Evolutionary conservation across 2,329 filamentous ascomycete genomes (phyloP).

Genomic region (Trichophyton equinum): DNA sequence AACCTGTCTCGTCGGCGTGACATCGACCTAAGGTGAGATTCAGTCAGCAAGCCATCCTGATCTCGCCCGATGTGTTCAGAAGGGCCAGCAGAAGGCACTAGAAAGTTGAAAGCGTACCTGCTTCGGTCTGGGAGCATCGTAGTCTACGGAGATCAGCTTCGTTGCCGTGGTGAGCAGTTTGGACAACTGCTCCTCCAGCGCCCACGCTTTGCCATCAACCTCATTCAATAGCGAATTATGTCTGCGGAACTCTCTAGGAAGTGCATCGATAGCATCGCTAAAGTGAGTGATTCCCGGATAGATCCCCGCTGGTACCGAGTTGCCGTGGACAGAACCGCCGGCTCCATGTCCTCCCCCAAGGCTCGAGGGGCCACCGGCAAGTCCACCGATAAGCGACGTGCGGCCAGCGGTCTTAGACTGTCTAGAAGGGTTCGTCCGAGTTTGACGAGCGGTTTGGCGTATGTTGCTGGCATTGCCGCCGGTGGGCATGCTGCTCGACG

Average conservation of each 20-base stretch:
- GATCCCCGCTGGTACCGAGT: constrained; percentile 38
- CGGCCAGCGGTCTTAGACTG: constrained; percentile 35
- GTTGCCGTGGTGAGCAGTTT: constrained; percentile 48
- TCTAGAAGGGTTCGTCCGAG: constrained; percentile 38
- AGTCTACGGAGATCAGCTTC: constrained; percentile 18
- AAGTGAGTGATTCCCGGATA: constrained; percentile 62
- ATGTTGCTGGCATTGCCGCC: constrained; percentile 18
- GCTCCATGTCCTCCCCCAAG: background rate
- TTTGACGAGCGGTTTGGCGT: constrained; percentile 33
- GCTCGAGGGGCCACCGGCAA: background rate
- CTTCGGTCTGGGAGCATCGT: constrained; percentile 1
- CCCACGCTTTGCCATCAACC: constrained; percentile 91
- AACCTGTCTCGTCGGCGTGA: constrained; percentile 38
- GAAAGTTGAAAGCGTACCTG: constrained; percentile 1
- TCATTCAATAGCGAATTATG: constrained; percentile 95
- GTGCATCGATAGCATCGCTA: constrained; percentile 78
- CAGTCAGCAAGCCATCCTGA: background rate
- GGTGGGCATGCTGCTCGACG: constrained; percentile 15
- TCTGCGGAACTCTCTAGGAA: constrained; percentile 87
- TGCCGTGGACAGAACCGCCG: constrained; percentile 10
- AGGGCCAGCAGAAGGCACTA: background rate
- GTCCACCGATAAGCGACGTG: constrained; percentile 24
- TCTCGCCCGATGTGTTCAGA: background rate
- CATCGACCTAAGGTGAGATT: background rate
- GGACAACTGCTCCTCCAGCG: constrained; percentile 69